phyloP scores from a whole-genome alignment of 208 protist genomes.

The Leishmania mexicana region DNA sequence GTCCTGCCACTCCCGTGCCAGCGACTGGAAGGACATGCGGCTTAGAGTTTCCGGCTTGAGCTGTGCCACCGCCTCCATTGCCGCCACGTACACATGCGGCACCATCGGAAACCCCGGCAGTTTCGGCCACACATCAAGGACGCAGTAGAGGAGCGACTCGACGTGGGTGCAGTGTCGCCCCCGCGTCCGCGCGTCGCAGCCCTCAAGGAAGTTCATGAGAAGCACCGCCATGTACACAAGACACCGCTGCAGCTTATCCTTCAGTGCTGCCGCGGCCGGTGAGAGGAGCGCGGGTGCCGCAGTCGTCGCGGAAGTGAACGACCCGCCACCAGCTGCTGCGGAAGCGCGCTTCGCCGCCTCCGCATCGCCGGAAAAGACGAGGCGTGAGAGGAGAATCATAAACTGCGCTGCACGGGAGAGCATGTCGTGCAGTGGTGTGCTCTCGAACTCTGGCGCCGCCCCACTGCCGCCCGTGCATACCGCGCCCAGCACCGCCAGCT shows the following conservation, averaged over 20 bases:
- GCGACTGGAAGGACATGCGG: conserved; percentile 13
- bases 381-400: conserved; percentile 31
- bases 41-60: conserved; percentile 27
- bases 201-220: conserved; percentile 37
- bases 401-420: conserved; percentile 27
- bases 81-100: conserved; percentile 34
- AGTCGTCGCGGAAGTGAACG: conserved; percentile 3
- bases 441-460: conserved; percentile 6
- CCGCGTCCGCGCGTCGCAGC: conserved; percentile 25
- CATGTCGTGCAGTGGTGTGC: conserved; percentile 13
- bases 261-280: conserved; percentile 14
- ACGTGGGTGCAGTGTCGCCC: conserved; percentile 23
- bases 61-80: conserved; percentile 37
- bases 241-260: conserved; percentile 27
- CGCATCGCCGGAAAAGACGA: conserved; percentile 16
- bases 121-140: conserved; percentile 43
- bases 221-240: conserved; percentile 40
- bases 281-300: conserved; percentile 3
- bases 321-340: neutral
- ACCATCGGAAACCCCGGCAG: conserved; percentile 39
- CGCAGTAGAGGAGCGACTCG: conserved; percentile 40
- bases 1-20: conserved; percentile 5
- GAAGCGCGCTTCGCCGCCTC: neutral
- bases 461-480: conserved; percentile 14
- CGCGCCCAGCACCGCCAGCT: conserved; percentile 31